Evolutionary conservation across 768 basidiomycete species (phyloP).

Genomic region (Crucibulum laeve): DNA sequence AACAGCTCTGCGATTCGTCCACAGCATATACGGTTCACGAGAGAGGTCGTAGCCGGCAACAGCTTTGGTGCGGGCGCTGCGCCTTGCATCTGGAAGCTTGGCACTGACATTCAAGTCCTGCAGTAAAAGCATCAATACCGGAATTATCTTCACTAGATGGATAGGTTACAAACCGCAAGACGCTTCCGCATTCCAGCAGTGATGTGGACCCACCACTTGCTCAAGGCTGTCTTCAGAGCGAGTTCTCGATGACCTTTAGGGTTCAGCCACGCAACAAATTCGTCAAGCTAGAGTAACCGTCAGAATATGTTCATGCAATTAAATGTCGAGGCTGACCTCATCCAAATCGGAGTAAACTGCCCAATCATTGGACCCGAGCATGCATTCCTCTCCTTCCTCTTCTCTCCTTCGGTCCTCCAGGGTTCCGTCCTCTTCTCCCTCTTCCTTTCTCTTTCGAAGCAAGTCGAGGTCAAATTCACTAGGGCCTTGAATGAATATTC

Average conservation of each 20-base stretch:
- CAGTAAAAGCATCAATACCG: not conserved
- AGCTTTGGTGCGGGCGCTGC: conserved; percentile 68
- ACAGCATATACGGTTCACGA: conserved; percentile 84
- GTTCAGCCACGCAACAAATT: conserved; percentile 87
- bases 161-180: conserved; percentile 49
- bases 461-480: conserved; percentile 76
- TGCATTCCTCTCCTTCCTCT: conserved; percentile 78
- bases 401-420: conserved; percentile 59
- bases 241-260: conserved; percentile 87
- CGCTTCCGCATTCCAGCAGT: conserved; percentile 76
- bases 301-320: conserved; percentile 5
- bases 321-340: conserved; percentile 53
- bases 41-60: conserved; percentile 55
- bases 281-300: conserved; percentile 56
- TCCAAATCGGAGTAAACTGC: conserved; percentile 85
- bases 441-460: conserved; percentile 53
- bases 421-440: no score
- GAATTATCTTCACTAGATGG: not conserved
- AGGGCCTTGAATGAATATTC: conserved; percentile 91
- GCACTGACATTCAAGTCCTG: conserved; percentile 65
- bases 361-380: conserved; percentile 80
- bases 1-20: conserved; percentile 77
- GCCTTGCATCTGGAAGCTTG: conserved; percentile 74
- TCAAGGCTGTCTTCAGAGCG: conserved; percentile 69
- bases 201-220: conserved; percentile 83